Conservation (phyloP, 2,329 filamentous ascomycete species). For the Alternaria sp. region DNA sequence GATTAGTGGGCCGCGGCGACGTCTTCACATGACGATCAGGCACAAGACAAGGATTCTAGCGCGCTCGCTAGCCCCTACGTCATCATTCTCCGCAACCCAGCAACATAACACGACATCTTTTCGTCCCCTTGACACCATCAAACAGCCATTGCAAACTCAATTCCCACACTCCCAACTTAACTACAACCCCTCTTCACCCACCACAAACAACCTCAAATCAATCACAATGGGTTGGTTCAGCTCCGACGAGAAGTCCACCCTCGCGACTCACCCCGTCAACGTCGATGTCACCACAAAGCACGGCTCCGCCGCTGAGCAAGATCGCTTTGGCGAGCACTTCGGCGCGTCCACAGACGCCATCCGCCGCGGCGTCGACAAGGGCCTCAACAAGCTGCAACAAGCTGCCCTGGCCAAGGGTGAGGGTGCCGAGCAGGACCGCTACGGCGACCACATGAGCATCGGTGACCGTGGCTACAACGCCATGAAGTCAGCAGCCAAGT, state of each 20-base stretch:
- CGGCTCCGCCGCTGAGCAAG: constrained; percentile 43
- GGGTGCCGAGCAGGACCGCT: constrained; percentile 35
- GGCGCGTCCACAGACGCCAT: constrained; percentile 26
- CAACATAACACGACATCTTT: constrained; percentile 8
- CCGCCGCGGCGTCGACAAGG: constrained; percentile 27
- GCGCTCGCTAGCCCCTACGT: constrained; percentile 10
- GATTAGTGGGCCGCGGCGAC: background rate
- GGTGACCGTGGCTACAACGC: constrained; percentile 16
- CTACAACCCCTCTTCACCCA: background rate
- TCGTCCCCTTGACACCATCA: background rate
- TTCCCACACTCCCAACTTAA: background rate
- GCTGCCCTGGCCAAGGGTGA: constrained; percentile 20
- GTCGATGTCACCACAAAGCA: constrained; percentile 29
- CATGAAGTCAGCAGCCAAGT: constrained; percentile 21
- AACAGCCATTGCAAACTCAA: background rate
- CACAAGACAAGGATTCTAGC: constrained; percentile 12
- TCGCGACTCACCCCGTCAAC: constrained; percentile 27
- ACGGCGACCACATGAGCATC: constrained; percentile 25
- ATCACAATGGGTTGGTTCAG: constrained; percentile 36
- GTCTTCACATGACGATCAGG: constrained; percentile 8
- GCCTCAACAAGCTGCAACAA: constrained; percentile 24
- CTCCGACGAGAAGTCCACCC: constrained; percentile 27
- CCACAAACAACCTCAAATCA: background rate
- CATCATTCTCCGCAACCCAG: constrained; percentile 8
- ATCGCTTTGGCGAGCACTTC: constrained; percentile 40